Evolutionary conservation across 2,329 filamentous ascomycete genomes (phyloP).

Genomic region (Periconia macrospinosa): DNA sequence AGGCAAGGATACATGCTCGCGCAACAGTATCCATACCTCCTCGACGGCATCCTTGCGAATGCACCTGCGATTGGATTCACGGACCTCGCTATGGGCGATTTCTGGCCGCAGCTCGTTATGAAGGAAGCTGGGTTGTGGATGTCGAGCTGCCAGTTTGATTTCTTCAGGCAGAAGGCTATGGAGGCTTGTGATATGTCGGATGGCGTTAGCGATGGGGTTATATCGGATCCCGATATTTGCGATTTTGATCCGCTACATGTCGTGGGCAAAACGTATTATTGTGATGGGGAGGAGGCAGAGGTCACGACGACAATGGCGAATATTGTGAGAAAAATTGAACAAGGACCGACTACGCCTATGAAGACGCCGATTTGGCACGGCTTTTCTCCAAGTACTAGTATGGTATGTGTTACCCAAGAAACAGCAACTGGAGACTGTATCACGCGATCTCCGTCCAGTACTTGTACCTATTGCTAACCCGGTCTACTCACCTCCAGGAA

Average conservation of each 20-base stretch:
- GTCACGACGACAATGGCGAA: slow-evolving; percentile 24
- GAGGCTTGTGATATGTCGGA: slow-evolving; percentile 31
- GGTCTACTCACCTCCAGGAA: background rate
- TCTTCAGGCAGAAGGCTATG: slow-evolving; percentile 22
- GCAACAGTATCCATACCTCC: slow-evolving; percentile 32
- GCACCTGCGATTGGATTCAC: slow-evolving; percentile 34
- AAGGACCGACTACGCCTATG: slow-evolving; percentile 18
- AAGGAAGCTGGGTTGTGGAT: slow-evolving; percentile 22
- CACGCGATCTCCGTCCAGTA: background rate
- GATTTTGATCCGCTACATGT: slow-evolving; percentile 22
- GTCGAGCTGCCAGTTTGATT: slow-evolving; percentile 30
- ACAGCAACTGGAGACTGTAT: background rate
- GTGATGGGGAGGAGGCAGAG: slow-evolving; percentile 17
- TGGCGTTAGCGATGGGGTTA: slow-evolving; percentile 36
- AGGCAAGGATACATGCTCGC: slow-evolving; percentile 39
- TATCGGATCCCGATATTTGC: slow-evolving; percentile 29
- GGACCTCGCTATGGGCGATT: slow-evolving; percentile 18
- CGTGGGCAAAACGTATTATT: slow-evolving; percentile 15
- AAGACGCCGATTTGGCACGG: slow-evolving; percentile 14
- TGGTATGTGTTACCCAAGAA: background rate
- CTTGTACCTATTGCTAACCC: background rate
- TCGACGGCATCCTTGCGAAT: slow-evolving; percentile 39
- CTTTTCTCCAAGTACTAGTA: slow-evolving; percentile 13
- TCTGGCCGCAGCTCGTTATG: slow-evolving; percentile 35
- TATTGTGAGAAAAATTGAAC: slow-evolving; percentile 17